Conservation (phyloP, 106 monocot genomes). For the Agapanthus africanus region DNA sequence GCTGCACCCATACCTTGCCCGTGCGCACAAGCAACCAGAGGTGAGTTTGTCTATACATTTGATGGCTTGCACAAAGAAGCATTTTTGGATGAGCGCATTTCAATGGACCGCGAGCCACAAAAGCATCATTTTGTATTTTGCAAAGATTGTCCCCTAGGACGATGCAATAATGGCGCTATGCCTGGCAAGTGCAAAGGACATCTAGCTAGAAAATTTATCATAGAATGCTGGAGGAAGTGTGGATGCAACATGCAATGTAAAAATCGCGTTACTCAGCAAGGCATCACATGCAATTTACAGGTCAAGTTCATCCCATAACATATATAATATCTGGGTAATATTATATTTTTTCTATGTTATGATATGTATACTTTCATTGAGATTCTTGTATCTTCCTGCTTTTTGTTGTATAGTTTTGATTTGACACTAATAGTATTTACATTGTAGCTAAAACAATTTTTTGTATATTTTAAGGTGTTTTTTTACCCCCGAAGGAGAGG, state of each 20-base stretch:
- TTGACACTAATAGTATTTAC: neutral
- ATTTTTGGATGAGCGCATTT: conserved; percentile 70
- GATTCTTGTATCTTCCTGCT: neutral
- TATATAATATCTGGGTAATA: neutral
- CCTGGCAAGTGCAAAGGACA: conserved; percentile 76
- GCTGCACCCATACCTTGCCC: conserved; percentile 59
- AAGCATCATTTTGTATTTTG: conserved; percentile 45
- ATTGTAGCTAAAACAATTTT: neutral
- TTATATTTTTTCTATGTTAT: conserved; percentile 3
- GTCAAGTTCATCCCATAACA: conserved; percentile 19
- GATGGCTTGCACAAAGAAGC: conserved; percentile 54
- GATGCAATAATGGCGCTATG: conserved; percentile 36
- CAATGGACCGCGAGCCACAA: conserved; percentile 26
- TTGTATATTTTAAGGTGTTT: conserved; percentile 65
- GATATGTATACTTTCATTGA: neutral
- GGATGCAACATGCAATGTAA: conserved; percentile 78
- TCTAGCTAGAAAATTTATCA: conserved; percentile 63
- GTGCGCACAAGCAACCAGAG: conserved; percentile 77
- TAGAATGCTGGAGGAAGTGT: conserved; percentile 97
- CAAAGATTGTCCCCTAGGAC: conserved; percentile 70
- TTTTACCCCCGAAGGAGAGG: conserved; percentile 54
- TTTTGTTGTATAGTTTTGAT: neutral
- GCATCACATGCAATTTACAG: conserved; percentile 69
- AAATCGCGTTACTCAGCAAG: conserved; percentile 86
- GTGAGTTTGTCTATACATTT: conserved; percentile 66